Evolutionary conservation across 768 basidiomycete species (phyloP).

Genomic region (Serendipita sp.): DNA sequence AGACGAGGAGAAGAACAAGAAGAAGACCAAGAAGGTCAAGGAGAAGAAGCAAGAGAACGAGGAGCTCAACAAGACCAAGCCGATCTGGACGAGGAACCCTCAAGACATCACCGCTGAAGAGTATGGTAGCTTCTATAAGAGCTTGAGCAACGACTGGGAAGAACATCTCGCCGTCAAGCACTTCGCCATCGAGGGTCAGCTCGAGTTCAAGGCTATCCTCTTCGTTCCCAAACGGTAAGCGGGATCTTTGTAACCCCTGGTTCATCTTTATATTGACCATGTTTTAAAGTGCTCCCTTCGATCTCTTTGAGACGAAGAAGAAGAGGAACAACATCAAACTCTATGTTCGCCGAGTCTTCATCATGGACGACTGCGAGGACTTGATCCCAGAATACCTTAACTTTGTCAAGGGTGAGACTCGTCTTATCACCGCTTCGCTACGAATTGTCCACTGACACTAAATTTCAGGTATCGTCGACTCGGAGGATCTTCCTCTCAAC

Average conservation of each 20-base stretch:
- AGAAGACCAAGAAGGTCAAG: constrained; percentile 84
- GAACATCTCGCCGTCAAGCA: constrained; percentile 99
- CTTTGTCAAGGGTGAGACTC: constrained; percentile 70
- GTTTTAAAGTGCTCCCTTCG: constrained; percentile 71
- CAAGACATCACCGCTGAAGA: constrained; percentile 84
- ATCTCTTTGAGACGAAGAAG: constrained; percentile 99
- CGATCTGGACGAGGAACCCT: constrained; percentile 98
- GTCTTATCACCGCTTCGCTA: background rate
- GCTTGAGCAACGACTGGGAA: constrained; percentile 99
- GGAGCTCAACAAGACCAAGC: constrained; percentile 99
- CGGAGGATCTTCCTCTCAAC: constrained; percentile 98
- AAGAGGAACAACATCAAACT: constrained; percentile 99
- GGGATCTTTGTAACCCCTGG: background rate
- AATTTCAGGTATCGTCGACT: constrained; percentile 70
- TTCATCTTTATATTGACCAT: background rate
- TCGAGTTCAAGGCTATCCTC: constrained; percentile 99
- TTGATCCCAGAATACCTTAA: constrained; percentile 99
- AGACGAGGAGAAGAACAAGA: constrained; percentile 69
- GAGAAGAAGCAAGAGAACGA: constrained; percentile 75
- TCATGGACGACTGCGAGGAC: constrained; percentile 99
- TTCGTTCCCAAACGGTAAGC: constrained; percentile 87
- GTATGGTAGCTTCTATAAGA: constrained; percentile 97
- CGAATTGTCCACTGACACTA: background rate
- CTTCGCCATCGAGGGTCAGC: constrained; percentile 99
- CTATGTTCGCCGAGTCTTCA: constrained; percentile 99